phyloP scores from a whole-genome alignment of 306 rosid species.

The Citrullus mucosospermus region DNA sequence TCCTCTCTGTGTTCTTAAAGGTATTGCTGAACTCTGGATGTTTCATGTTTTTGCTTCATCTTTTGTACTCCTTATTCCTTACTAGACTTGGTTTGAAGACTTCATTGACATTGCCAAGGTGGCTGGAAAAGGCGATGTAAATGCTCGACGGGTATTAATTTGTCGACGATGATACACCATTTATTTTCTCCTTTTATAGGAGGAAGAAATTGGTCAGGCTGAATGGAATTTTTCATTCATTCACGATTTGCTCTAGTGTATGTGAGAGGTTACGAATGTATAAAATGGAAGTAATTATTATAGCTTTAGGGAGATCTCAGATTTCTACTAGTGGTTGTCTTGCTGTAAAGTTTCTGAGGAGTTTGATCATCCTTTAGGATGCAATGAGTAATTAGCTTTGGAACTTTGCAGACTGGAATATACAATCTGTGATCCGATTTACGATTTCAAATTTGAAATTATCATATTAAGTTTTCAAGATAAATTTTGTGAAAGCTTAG shows the following conservation, averaged over 20 bases:
- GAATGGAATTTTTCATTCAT: background rate
- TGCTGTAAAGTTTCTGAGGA: background rate
- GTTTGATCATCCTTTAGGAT: background rate
- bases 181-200: background rate
- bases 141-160: background rate
- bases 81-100: slow-evolving; percentile 79
- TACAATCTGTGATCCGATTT: background rate
- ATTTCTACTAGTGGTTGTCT: background rate
- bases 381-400: background rate
- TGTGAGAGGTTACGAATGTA: background rate
- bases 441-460: too few relatives aligned
- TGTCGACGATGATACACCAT: background rate
- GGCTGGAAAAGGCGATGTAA: slow-evolving; percentile 69
- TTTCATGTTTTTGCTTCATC: slow-evolving; percentile 75
- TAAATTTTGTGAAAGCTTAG: too few relatives aligned
- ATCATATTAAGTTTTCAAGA: too few relatives aligned
- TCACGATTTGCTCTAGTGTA: background rate
- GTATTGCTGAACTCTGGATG: slow-evolving; percentile 68
- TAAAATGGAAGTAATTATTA: background rate
- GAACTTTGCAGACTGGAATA: background rate
- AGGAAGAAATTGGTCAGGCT: background rate
- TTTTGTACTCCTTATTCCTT: slow-evolving; percentile 71
- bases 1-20: slow-evolving; percentile 20
- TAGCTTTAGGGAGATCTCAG: background rate
- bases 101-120: slow-evolving; percentile 69